Conservation (phyloP, 257 asterid genomes). For the Plantago major region DNA sequence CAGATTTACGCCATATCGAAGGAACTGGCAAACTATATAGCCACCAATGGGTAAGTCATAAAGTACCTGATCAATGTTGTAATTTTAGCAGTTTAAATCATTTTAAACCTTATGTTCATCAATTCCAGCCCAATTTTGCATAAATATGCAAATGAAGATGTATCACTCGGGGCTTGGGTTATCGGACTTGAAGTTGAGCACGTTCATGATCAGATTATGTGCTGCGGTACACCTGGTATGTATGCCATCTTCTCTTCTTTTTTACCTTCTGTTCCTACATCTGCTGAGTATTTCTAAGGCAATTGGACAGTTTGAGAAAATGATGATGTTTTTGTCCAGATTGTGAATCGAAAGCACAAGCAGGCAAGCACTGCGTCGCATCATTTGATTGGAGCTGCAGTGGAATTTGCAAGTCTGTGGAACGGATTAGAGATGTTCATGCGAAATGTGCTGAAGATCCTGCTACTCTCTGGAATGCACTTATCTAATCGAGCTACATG, state of each 20-base stretch:
- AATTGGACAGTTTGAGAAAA: not conserved
- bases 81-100: not conserved
- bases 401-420: conserved; percentile 57
- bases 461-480: conserved; percentile 42
- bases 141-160: conserved; percentile 63
- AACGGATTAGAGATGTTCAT: conserved; percentile 48
- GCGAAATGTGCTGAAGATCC: conserved; percentile 46
- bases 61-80: not conserved
- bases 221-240: conserved; percentile 54
- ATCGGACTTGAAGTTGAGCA: conserved; percentile 61
- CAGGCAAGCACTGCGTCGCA: conserved; percentile 46
- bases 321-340: conserved; percentile 26
- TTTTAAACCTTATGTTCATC: not conserved
- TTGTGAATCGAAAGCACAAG: conserved; percentile 43
- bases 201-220: conserved; percentile 45
- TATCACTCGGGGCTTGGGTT: conserved; percentile 56
- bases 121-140: conserved; percentile 48
- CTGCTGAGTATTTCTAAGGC: not conserved
- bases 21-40: conserved; percentile 43
- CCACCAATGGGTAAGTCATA: conserved; percentile 39
- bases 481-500: conserved; percentile 20
- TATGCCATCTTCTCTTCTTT: not conserved
- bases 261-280: not conserved
- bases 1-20: conserved; percentile 59
- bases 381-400: conserved; percentile 66